phyloP scores from a whole-genome alignment of 2,329 filamentous ascomycete genomes.

The Sporothrix brunneoviolacea region DNA sequence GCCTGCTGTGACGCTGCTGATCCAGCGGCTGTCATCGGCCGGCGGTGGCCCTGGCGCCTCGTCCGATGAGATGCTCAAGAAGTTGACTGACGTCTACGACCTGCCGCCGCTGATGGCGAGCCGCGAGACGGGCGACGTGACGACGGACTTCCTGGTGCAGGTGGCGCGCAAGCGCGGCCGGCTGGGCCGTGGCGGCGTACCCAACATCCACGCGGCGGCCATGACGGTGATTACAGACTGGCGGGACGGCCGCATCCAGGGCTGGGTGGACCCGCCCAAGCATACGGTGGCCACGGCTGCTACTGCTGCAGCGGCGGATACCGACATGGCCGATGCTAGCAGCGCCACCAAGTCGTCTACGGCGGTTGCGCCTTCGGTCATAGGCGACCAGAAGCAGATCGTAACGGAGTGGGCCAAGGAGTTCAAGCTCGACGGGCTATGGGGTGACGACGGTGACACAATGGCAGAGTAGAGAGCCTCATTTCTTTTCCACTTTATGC shows the following conservation, averaged over 20 bases:
- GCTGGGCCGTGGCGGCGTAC: conserved; percentile 80
- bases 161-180: conserved; percentile 89
- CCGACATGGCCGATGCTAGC: background rate
- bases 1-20: conserved; percentile 76
- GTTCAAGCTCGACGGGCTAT: conserved; percentile 90
- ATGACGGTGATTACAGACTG: conserved; percentile 95
- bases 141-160: conserved; percentile 88
- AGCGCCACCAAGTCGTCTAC: background rate
- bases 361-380: conserved; percentile 32
- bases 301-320: conserved; percentile 23
- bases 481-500: background rate
- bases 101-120: conserved; percentile 68
- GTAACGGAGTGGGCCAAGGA: conserved; percentile 90
- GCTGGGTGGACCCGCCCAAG: conserved; percentile 75
- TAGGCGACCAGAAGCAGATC: conserved; percentile 72
- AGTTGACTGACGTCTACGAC: conserved; percentile 77
- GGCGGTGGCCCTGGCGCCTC: background rate
- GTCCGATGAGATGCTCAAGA: conserved; percentile 57
- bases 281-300: conserved; percentile 46
- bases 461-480: conserved; percentile 42
- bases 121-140: conserved; percentile 60
- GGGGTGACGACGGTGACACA: conserved; percentile 57
- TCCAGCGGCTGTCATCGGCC: conserved; percentile 66
- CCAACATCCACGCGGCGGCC: conserved; percentile 80
- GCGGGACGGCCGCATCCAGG: conserved; percentile 90